These are phyloP conservation scores for Lobulomyces angularis DNA, from an alignment of 192 early-diverging fungal genomes.

Conservation along the genomic window DNA sequence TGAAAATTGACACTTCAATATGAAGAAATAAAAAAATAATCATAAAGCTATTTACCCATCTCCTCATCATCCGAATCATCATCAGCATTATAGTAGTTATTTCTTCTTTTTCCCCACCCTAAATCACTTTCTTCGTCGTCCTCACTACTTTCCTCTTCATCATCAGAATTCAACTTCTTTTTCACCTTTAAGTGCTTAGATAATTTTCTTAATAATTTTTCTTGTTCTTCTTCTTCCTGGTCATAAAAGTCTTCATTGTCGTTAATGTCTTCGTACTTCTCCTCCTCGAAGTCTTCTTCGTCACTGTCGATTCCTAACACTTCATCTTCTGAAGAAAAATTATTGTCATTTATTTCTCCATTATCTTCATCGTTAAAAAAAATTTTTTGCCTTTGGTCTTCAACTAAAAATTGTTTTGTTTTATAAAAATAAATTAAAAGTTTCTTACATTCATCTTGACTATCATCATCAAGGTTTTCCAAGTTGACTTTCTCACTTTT, in stretches of 20 bases:
- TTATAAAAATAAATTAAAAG: no score
- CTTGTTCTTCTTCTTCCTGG: constrained; percentile 4
- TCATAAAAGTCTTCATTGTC: constrained; percentile 14
- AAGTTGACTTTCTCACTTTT: no score
- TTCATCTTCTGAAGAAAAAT: no score
- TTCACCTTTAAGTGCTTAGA: neutral
- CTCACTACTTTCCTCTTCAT: no score
- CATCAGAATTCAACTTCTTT: neutral
- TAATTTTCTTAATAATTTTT: constrained; percentile 4
- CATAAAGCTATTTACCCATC: constrained; percentile 21
- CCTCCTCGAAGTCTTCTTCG: constrained; percentile 9
- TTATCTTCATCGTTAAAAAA: no score
- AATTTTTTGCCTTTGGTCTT: no score
- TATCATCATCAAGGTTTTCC: no score
- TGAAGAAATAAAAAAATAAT: neutral
- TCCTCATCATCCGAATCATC: constrained; percentile 62
- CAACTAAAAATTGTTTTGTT: no score
- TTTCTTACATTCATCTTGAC: no score
- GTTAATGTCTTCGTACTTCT: constrained; percentile 8
- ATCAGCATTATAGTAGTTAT: constrained; percentile 78
- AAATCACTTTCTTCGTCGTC: constrained; percentile 27
- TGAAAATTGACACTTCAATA: neutral
- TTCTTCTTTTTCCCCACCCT: constrained; percentile 67
- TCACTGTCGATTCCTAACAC: no score
- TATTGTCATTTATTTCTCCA: no score